Evolutionary conservation across 2,329 filamentous ascomycete species (phyloP).

Genomic region (Botryotinia narcissicola): DNA sequence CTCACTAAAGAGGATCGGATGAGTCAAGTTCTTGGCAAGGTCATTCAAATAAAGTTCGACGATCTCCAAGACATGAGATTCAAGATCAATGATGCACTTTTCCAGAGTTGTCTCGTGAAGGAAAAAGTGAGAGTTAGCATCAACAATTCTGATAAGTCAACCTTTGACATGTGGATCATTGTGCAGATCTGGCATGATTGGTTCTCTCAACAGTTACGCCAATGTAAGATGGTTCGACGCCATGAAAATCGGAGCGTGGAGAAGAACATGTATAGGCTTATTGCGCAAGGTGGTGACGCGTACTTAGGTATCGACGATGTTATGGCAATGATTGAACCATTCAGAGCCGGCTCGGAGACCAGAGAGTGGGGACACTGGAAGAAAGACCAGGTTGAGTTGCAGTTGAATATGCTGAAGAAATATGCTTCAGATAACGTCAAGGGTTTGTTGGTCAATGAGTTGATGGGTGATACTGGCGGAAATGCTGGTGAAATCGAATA

Average conservation of each 20-base stretch:
- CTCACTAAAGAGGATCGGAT: not conserved
- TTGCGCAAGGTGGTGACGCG: conserved; percentile 27
- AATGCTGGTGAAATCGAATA: conserved; percentile 26
- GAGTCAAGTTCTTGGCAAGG: not conserved
- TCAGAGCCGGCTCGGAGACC: not conserved
- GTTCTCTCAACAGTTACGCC: conserved; percentile 24
- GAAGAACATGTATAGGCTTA: conserved; percentile 26
- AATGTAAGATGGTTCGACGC: not conserved
- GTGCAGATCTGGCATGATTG: conserved; percentile 33
- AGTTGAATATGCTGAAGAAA: conserved; percentile 29
- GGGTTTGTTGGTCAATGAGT: conserved; percentile 27
- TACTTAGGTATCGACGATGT: conserved; percentile 25
- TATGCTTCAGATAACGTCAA: conserved; percentile 27
- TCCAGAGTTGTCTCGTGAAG: conserved; percentile 21
- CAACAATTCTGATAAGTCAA: conserved; percentile 26
- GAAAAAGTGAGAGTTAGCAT: conserved; percentile 17
- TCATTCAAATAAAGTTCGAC: conserved; percentile 26
- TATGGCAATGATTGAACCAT: not conserved
- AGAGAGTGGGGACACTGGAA: conserved; percentile 9
- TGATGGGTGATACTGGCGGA: conserved; percentile 25
- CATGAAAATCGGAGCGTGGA: not conserved
- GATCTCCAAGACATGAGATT: conserved; percentile 21
- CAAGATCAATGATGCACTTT: conserved; percentile 22
- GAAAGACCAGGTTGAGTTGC: conserved; percentile 19
- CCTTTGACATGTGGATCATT: conserved; percentile 29